Evolutionary conservation across 257 asterid species (phyloP), one percentile per base, ranked within the genome.

Genomic region (Nicotiana tabacum): DNA sequence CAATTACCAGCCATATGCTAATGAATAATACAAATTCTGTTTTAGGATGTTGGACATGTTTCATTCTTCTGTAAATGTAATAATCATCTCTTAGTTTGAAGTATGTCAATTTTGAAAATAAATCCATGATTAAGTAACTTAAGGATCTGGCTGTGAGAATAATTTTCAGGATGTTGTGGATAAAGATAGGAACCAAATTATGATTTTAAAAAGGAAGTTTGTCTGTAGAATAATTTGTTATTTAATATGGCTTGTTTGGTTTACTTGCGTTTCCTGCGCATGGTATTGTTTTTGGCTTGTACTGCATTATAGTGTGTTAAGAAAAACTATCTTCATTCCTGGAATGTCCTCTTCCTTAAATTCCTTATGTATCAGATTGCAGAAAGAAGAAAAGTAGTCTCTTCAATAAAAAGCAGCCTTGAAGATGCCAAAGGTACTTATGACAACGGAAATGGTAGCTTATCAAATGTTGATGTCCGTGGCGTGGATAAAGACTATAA

Each of bases 301-400:
- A 46, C 2, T 72, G 3, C 12, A 72, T 24, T 12, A 46, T 12
- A 46, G 79, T 6, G 61, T 4, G 61, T 43, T 72, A 43, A 21
- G 24, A 48, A 46, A 48, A 57, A 24, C 24, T 6, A 72, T 46
- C 27, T 74, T 12, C 15, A 48, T 74, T 72, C 13, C 12, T 46
- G 61, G 35, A 46, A 56, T 51, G 80, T 7, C 27, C 30, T 74
- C 62, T 46, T 48, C 27, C 62, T 74, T 74, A 32, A 27, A 13
- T 74, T 74, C 68, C 35, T 37, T 77, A 68, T 32, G 58, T 86
- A 79, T 83, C 92, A 96, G 99, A 96, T 94, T 84, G 90, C 95
- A 55, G 95, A 94, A 88, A 90, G 98, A 83, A 96, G 89, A 88
- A 94, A 92, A 80, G 39, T 94, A 85, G 94, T 93, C 30, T 90